Percentiles rank a stretch among this genome's conserved stretches.
phyloP scores from a whole-genome alignment of 805 yeast species.

The Millerozyma acaciae region DNA sequence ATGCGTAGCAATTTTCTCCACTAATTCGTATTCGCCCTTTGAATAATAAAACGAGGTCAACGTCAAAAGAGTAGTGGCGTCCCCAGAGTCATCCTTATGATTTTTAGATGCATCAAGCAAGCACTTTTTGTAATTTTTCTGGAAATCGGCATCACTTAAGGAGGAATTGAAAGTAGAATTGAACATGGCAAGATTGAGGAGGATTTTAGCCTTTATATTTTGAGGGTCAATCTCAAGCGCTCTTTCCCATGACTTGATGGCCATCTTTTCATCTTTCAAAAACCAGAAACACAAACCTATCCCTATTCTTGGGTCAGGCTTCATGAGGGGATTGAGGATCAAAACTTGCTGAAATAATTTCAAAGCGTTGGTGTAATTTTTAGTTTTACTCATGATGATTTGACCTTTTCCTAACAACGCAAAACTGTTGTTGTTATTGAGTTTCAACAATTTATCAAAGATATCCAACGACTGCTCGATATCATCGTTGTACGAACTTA shows the following conservation, averaged over 20 bases:
- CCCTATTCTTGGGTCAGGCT: slow-evolving; percentile 93
- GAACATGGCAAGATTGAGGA: slow-evolving; percentile 65
- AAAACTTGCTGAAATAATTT: slow-evolving; percentile 81
- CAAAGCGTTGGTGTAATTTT: slow-evolving; percentile 69
- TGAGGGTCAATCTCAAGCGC: slow-evolving; percentile 61
- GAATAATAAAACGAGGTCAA: slow-evolving; percentile 72
- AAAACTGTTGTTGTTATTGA: slow-evolving; percentile 59
- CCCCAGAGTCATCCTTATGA: slow-evolving; percentile 39
- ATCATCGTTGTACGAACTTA: slow-evolving; percentile 53
- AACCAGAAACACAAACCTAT: slow-evolving; percentile 94
- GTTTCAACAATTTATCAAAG: slow-evolving; percentile 57
- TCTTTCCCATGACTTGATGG: slow-evolving; percentile 79
- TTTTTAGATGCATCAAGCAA: slow-evolving; percentile 43
- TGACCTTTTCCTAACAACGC: slow-evolving; percentile 87
- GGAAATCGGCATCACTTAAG: slow-evolving; percentile 58
- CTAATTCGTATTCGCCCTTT: slow-evolving; percentile 54
- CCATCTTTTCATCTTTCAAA: slow-evolving; percentile 72
- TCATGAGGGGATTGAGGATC: slow-evolving; percentile 66
- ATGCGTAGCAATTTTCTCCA: slow-evolving; percentile 52
- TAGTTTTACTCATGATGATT: slow-evolving; percentile 60
- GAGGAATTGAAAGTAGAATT: slow-evolving; percentile 58
- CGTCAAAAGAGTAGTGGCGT: slow-evolving; percentile 61
- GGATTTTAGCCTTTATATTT: slow-evolving; percentile 57
- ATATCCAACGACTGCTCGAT: slow-evolving; percentile 69
- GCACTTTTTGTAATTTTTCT: slow-evolving; percentile 53